Base-by-base conservation (phyloP, 805 yeast species). In the Zygoascus bituminiphila region DNA sequence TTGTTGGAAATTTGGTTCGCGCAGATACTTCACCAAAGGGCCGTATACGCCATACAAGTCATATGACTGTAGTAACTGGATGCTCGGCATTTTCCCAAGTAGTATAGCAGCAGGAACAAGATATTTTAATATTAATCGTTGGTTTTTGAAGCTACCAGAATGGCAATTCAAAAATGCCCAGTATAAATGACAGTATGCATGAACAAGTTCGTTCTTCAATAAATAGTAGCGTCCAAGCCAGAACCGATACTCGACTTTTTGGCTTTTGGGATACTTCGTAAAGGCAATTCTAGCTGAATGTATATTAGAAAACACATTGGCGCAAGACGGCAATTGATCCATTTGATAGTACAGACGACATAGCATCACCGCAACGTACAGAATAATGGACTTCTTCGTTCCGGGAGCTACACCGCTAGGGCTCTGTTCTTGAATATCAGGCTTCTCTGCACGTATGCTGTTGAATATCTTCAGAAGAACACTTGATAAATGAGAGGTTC, bases 391-490 rank as follows among this genome's bases (percentile, higher is more conserved):
- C 52, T 74, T 78, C 55, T 79, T 78, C 29, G 54, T 43, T n/a
- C 44, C 33, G 20, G 9, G 24, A 41, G 15, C 15, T 25, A 22
- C 20, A 20, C 42, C 42, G 6, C 17, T 39, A 46, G 55, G 49
- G 35, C 26, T 29, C 10, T 41, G 17, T 6, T 44, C 45, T 17
- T 24, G 17, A n/a, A 23, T 29, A 44, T 50, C 17, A 7, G 19
- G 24, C 52, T 67, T 59, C 54, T 73, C 64, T 54, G 79, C 74
- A 36, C 86, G 69, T 35, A 78, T 76, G 45, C 79, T 72, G 57
- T 82, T 82, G 66, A 82, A 81, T 24, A 79, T 63, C 55, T 74
- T 76, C 44, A 83, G 66, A 15, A 82, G 65, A 2, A 78, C 63
- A 3, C 80, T 69, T 0, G 87, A 79, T 21, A 76, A 57, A 60